Conservation (phyloP, 192 early-diverging fungal genomes). For the Paraglomus brasilianum region DNA sequence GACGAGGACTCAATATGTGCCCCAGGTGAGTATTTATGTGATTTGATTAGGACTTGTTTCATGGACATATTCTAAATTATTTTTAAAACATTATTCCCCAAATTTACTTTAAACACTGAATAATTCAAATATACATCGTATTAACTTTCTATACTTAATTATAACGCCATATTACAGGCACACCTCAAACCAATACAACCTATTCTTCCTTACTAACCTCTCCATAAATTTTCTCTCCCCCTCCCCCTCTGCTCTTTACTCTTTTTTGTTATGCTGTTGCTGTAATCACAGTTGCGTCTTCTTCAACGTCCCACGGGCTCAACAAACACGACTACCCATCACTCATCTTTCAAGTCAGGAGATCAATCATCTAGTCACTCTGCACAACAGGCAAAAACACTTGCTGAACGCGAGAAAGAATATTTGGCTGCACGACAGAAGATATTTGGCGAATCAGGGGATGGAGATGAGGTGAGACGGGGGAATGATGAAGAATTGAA, state of each 20-base stretch:
- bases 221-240: background rate
- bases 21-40: slow-evolving; percentile 4
- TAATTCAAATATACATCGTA: too few relatives aligned
- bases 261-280: background rate
- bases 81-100: too few relatives aligned
- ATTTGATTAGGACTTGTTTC: too few relatives aligned
- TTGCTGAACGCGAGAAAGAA: slow-evolving; percentile 23
- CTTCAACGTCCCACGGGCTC: slow-evolving; percentile 26
- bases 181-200: background rate
- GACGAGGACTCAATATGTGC: slow-evolving; percentile 27
- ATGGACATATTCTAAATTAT: too few relatives aligned
- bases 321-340: background rate
- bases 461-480: too few relatives aligned
- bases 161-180: too few relatives aligned
- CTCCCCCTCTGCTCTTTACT: background rate
- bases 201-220: background rate
- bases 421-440: slow-evolving; percentile 25
- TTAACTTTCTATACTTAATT: too few relatives aligned
- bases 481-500: too few relatives aligned
- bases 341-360: background rate
- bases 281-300: slow-evolving; percentile 13
- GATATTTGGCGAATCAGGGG: slow-evolving; percentile 3
- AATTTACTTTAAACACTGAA: too few relatives aligned
- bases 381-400: background rate
- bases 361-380: background rate